A percentile compares a stretch with the other conserved stretches of the same genome.
These are phyloP conservation scores for Helianthus annuus DNA, from an alignment of 129 eudicot genomes.

Conservation along the genomic window DNA sequence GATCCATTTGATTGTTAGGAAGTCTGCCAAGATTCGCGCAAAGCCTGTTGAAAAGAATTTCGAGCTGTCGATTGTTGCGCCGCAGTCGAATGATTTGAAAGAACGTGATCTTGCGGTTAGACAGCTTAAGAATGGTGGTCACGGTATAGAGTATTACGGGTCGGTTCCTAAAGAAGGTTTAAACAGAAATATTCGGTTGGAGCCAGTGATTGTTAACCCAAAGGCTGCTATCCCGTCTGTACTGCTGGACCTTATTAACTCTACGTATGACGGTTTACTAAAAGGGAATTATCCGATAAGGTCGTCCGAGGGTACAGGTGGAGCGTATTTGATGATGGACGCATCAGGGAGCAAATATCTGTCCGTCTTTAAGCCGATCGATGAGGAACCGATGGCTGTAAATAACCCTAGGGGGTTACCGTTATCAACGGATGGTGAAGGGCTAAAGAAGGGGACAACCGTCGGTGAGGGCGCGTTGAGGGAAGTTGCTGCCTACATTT, in stretches of 20 bases:
- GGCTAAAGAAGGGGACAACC: slow-evolving; percentile 69
- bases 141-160: slow-evolving; percentile 15
- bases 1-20: slow-evolving; percentile 56
- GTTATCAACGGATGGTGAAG: slow-evolving; percentile 59
- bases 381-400: slow-evolving; percentile 84
- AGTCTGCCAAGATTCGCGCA: slow-evolving; percentile 52
- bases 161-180: slow-evolving; percentile 4
- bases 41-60: slow-evolving; percentile 46
- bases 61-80: slow-evolving; percentile 49
- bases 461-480: slow-evolving; percentile 78
- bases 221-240: slow-evolving; percentile 40
- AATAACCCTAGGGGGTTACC: slow-evolving; percentile 72
- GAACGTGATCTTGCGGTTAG: slow-evolving; percentile 1
- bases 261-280: slow-evolving; percentile 48
- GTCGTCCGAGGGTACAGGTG: slow-evolving; percentile 74
- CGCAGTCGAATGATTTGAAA: neutral
- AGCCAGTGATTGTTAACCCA: slow-evolving; percentile 48
- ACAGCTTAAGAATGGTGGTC: neutral
- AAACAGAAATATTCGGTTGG: slow-evolving; percentile 23
- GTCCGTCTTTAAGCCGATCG: slow-evolving; percentile 70
- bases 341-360: slow-evolving; percentile 48
- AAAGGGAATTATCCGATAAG: slow-evolving; percentile 54
- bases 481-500: slow-evolving; percentile 74
- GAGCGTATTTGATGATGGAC: slow-evolving; percentile 76
- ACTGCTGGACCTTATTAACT: slow-evolving; percentile 43